These are phyloP conservation scores for Prosopis cineraria DNA, from an alignment of 306 rosid genomes.

Conservation along the genomic window DNA sequence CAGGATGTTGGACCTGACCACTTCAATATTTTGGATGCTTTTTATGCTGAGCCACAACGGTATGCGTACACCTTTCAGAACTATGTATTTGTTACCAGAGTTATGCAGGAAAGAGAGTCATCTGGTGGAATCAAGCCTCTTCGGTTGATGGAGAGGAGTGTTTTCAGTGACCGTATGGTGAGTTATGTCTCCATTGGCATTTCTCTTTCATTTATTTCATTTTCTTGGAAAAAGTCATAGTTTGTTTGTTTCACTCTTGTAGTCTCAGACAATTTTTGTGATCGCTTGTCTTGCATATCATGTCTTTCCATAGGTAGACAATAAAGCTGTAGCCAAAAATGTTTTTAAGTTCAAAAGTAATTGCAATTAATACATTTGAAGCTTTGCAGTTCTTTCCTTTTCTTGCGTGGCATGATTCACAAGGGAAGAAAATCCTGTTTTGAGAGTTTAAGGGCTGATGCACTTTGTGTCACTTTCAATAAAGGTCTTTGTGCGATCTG, in stretches of 20 bases:
- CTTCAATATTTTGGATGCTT: constrained; percentile 90
- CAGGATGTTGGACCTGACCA: constrained; percentile 96
- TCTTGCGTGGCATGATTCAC: constrained; percentile 31
- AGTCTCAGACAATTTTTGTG: background rate
- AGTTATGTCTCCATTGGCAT: constrained; percentile 26
- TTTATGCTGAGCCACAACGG: constrained; percentile 93
- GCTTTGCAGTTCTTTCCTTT: constrained; percentile 34
- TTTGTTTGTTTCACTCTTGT: background rate
- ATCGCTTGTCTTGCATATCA: background rate
- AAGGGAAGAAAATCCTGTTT: constrained; percentile 35
- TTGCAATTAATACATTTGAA: constrained; percentile 36
- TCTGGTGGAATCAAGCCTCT: constrained; percentile 95
- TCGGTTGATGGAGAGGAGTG: constrained; percentile 97
- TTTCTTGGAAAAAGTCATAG: background rate
- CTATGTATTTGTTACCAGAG: constrained; percentile 92
- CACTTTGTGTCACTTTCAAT: constrained; percentile 39
- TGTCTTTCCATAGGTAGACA: background rate
- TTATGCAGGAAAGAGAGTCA: constrained; percentile 98
- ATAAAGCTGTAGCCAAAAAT: background rate
- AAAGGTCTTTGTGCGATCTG: constrained; percentile 96
- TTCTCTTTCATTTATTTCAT: background rate
- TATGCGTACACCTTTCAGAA: constrained; percentile 99
- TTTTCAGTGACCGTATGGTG: constrained; percentile 98
- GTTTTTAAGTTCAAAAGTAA: constrained; percentile 4
- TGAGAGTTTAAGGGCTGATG: constrained; percentile 42